Evolutionary conservation across 2,329 filamentous ascomycete genomes (phyloP), one percentile per base, ranked within the genome.

Genomic region (Exophiala phaeomuriformis): DNA sequence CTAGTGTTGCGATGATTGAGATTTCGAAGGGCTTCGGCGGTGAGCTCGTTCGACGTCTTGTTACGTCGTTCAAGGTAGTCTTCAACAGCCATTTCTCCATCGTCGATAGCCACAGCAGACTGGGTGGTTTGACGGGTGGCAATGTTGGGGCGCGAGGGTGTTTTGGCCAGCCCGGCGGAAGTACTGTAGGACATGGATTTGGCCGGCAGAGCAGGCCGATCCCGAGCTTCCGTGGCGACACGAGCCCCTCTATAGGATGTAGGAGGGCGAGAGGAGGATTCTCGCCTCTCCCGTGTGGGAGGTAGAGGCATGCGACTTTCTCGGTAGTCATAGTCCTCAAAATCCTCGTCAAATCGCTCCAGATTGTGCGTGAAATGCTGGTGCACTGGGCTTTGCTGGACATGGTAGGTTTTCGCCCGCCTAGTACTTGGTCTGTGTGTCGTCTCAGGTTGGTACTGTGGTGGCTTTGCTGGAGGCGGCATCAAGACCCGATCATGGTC

Each of bases 401-500:
- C 36, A 41, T 60, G 56, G 48, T 60, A 60, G 2, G 60, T 56
- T 10, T 58, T 56, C 9, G 60, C 35, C 40, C 60, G 58, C 42
- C 55, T 44, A 10, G 37, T 48, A 41, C 58, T 54, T 33, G 60
- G 60, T 48, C 58, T 36, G 8, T 53, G 56, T 6, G 47, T 30
- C 5, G 53, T 37, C 7, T 49, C 47, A 2, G 51, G 39, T 9
- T 57, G 55, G n/a, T 49, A 27, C 10, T 49, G 51, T 43, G 49
- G 43, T 2, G 55, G 55, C 39, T 56, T 59, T 33, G 55, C 43
- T 39, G 61, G 61, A 4, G 61, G 61, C 10, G 55, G 57, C 61
- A 63, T 63, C 7, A 49, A 49, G 3, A 47, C 44, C 8, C 55
- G 52, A 40, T 63, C 61, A 33, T 52, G 37, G 29, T 61, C 57